phyloP scores from a whole-genome alignment of 805 yeast genomes.

The Diddensiella transvaalensis region DNA sequence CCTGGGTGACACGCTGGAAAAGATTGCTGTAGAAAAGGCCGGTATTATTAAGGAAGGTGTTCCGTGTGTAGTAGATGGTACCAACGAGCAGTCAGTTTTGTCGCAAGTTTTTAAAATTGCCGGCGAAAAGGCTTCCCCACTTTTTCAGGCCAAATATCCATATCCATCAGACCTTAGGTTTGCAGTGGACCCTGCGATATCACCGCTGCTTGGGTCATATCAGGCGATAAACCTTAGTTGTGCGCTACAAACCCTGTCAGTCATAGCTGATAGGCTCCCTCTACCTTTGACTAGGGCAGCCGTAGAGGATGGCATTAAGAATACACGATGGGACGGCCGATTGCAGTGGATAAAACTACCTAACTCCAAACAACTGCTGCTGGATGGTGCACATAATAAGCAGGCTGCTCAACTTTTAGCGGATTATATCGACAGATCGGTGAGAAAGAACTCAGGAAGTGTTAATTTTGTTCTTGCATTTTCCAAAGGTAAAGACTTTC shows the following conservation, averaged over 20 bases:
- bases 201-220: slow-evolving; percentile 69
- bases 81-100: slow-evolving; percentile 53
- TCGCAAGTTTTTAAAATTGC: slow-evolving; percentile 44
- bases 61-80: slow-evolving; percentile 69
- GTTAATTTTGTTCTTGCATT: slow-evolving; percentile 66
- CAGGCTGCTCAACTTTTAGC: slow-evolving; percentile 76
- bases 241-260: slow-evolving; percentile 55
- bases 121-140: slow-evolving; percentile 10
- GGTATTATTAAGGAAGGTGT: slow-evolving; percentile 69
- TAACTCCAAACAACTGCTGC: slow-evolving; percentile 39
- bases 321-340: slow-evolving; percentile 83
- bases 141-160: slow-evolving; percentile 6
- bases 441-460: slow-evolving; percentile 30
- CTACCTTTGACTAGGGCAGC: slow-evolving; percentile 31
- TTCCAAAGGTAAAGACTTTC: slow-evolving; percentile 66
- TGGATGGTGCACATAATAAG: slow-evolving; percentile 94
- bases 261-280: neutral
- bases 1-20: slow-evolving; percentile 60
- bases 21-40: slow-evolving; percentile 77
- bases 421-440: slow-evolving; percentile 42
- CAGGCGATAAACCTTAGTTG: slow-evolving; percentile 68
- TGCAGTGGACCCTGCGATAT: slow-evolving; percentile 17
- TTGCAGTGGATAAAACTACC: slow-evolving; percentile 48
- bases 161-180: neutral
- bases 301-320: slow-evolving; percentile 49